Base-by-base conservation (phyloP, 768 basidiomycete genomes). In the Atractiella rhizophila region DNA sequence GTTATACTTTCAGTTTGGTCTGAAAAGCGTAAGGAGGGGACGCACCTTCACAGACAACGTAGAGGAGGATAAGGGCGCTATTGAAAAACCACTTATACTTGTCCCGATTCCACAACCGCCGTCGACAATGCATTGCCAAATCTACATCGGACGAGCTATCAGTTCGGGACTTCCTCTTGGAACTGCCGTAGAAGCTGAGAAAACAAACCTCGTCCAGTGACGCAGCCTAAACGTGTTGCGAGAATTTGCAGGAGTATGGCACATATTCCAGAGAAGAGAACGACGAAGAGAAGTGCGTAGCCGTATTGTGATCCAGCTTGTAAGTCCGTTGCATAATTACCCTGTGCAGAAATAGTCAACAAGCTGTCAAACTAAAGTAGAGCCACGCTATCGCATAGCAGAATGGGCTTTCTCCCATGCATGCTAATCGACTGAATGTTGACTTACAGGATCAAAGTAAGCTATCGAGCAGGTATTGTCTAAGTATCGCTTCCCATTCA, bases 201-300 rank as follows among this genome's bases (percentile, higher is more conserved):
- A 12, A 15, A 24, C 43, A 28, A 13, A 44, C 51, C 53, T 19
- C 45, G 37, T 15, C 50, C 47, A 15, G 52, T 56, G 1, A 53
- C 59, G 30, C 60, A 58, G 18, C 86, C 86, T 2, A 96, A 62
- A 47, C 76, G 66, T 33, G 74, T 70, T 5, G 82, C 73, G 31
- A 85, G 66, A 20, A 76, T 67, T 68, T 91, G 86, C 13, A 85
- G 64, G 47, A 78, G 71, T 2, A 76, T 74, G 13, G 80, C 83
- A 41, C 79, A 72, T 7, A 86, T 48, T 9, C 82, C 82, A 2
- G 85, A 64, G 16, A 91, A 56, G 5, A 91, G 66, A 10, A 96
- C 73, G 13, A 80, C 65, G 58, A 88, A 86, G 24, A 96, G 67
- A 12, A 86, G 64, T 45, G 68, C 69, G 59, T 88, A 91, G 1